Percentiles rank a stretch among this genome's conserved stretches.
These are phyloP conservation scores for Quercus gilva DNA, from an alignment of 306 rosid species.

Conservation along the genomic window DNA sequence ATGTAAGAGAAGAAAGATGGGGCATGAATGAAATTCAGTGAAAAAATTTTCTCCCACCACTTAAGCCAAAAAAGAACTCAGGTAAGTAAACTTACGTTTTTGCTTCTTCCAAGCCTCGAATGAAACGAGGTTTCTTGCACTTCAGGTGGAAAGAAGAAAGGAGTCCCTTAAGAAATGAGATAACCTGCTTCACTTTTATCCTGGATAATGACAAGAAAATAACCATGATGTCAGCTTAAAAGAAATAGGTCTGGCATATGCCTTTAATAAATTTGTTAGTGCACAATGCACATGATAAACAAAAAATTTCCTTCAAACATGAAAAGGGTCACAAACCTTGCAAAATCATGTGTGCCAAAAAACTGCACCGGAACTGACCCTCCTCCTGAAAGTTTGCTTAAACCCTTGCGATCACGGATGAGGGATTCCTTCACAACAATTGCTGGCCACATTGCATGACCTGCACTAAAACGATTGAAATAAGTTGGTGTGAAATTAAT, in stretches of 20 bases:
- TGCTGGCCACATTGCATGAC: conserved; percentile 99
- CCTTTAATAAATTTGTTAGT: conserved; percentile 3
- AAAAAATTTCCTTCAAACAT: conserved; percentile 16
- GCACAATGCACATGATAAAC: conserved; percentile 4
- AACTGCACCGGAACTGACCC: conserved; percentile 88
- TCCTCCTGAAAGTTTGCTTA: conserved; percentile 62
- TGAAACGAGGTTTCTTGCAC: conserved; percentile 77
- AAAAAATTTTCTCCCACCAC: not conserved
- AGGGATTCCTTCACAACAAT: conserved; percentile 88
- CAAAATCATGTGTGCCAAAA: conserved; percentile 98
- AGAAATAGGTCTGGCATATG: not conserved
- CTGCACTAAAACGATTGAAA: conserved; percentile 46
- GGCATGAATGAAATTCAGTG: not conserved
- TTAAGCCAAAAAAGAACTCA: not conserved
- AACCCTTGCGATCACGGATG: conserved; percentile 77
- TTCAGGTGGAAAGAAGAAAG: conserved; percentile 81
- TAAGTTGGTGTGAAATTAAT: conserved; percentile 11
- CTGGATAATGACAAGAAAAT: conserved; percentile 41
- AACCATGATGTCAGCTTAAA: conserved; percentile 1
- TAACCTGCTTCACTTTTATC: conserved; percentile 73
- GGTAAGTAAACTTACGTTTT: conserved; percentile 53
- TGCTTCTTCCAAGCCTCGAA: conserved; percentile 89
- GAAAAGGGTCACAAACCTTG: conserved; percentile 60
- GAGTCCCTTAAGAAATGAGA: conserved; percentile 90
- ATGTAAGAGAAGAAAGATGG: not conserved